Percentiles rank a stretch among this genome's conserved stretches.
phyloP scores from a whole-genome alignment of 305 asterid species.

The Fraxinus angustifolia region DNA sequence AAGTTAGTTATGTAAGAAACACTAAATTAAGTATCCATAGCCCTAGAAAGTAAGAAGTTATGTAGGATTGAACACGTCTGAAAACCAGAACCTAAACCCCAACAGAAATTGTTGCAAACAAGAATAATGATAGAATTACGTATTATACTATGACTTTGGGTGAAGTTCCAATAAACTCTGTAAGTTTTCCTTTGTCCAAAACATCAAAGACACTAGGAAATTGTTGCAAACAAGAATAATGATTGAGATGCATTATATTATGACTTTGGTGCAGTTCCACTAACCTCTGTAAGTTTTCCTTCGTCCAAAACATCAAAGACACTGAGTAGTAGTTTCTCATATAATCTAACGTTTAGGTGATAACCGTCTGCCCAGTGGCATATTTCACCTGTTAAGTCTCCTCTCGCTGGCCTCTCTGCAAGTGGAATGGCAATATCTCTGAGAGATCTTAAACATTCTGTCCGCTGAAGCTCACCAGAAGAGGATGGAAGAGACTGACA shows the following conservation, averaged over 20 bases:
- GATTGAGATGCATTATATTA: not conserved
- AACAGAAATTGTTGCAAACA: constrained; percentile 4
- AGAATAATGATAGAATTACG: not conserved
- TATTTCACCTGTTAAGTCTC: constrained; percentile 98
- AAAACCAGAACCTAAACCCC: constrained; percentile 12
- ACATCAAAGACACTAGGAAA: constrained; percentile 71
- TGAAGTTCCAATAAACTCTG: constrained; percentile 62
- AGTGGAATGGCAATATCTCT: constrained; percentile 79
- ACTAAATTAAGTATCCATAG: not conserved
- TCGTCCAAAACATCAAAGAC: constrained; percentile 95
- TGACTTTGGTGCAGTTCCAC: constrained; percentile 24
- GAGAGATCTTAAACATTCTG: constrained; percentile 82
- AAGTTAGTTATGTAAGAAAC: not conserved
- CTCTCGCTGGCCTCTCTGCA: constrained; percentile 97
- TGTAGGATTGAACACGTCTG: constrained; percentile 4
- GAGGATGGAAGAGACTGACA: constrained; percentile 83
- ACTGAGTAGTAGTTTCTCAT: constrained; percentile 89
- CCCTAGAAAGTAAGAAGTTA: constrained; percentile 13
- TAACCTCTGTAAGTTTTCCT: constrained; percentile 98
- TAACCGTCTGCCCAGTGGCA: constrained; percentile 99
- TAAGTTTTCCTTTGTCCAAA: constrained; percentile 95
- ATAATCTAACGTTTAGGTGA: constrained; percentile 81
- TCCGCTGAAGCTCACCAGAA: constrained; percentile 84
- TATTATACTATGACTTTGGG: constrained; percentile 9
- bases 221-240: not conserved